phyloP scores from a whole-genome alignment of 208 protist species.

The Leishmania mexicana region DNA sequence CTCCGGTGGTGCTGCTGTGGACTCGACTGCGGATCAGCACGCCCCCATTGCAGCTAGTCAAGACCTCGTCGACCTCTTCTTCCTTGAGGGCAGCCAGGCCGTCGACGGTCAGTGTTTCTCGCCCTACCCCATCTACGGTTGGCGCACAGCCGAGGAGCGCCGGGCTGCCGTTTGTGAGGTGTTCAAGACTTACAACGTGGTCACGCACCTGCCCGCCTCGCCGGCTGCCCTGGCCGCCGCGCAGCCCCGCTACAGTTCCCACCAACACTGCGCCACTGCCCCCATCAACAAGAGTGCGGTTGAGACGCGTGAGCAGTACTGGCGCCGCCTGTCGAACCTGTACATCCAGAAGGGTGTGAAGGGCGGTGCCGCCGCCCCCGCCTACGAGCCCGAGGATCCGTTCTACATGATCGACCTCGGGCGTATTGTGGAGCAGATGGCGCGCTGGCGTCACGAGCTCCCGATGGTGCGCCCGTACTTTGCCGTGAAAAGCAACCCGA shows the following conservation, averaged over 20 bases:
- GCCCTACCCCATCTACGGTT: conserved; percentile 45
- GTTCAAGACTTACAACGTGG: conserved; percentile 31
- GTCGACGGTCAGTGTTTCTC: conserved; percentile 47
- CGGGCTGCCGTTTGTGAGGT: conserved; percentile 34
- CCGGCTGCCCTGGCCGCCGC: conserved; percentile 3
- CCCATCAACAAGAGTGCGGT: background rate
- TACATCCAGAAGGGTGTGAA: conserved; percentile 40
- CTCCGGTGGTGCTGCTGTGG: background rate
- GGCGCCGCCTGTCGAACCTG: conserved; percentile 39
- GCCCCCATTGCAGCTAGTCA: conserved; percentile 33
- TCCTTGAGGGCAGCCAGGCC: conserved; percentile 45
- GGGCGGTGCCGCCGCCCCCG: background rate
- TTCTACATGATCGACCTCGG: conserved; percentile 86
- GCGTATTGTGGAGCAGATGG: conserved; percentile 69
- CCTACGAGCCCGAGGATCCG: conserved; percentile 51
- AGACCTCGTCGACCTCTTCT: conserved; percentile 47
- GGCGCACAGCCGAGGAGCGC: conserved; percentile 35
- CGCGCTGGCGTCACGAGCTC: conserved; percentile 57
- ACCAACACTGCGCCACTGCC: background rate
- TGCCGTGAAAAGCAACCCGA: conserved; percentile 87
- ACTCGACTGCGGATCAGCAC: background rate
- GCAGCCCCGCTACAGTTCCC: conserved; percentile 8
- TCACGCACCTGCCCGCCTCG: conserved; percentile 26
- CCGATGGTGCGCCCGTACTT: conserved; percentile 82
- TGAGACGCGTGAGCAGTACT: conserved; percentile 57